Percentiles rank a stretch among this genome's conserved stretches.
Conservation (phyloP, 495 filamentous ascomycete species). For the Neurospora sp. region DNA sequence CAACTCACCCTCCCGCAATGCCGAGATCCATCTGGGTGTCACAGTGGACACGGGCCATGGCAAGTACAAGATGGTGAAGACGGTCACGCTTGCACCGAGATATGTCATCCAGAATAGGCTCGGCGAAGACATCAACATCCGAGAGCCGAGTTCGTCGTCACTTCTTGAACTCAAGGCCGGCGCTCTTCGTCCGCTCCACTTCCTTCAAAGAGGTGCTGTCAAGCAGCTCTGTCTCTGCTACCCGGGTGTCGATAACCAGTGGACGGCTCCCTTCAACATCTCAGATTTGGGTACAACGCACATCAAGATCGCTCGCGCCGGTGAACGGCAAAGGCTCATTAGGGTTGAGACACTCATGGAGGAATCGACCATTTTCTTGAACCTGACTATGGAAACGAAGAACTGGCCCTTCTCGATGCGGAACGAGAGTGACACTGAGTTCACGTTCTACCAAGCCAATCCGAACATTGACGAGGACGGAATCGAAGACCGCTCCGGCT, state of each 20-base stretch:
- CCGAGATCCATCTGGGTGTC: conserved; percentile 83
- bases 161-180: conserved; percentile 65
- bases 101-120: conserved; percentile 93
- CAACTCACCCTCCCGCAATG: conserved; percentile 55
- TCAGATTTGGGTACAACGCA: conserved; percentile 85
- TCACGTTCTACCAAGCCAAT: conserved; percentile 83
- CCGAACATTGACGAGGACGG: conserved; percentile 68
- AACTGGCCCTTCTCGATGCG: conserved; percentile 98
- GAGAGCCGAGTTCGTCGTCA: conserved; percentile 79
- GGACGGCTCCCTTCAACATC: conserved; percentile 97
- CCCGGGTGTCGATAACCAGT: conserved; percentile 90
- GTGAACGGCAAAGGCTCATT: conserved; percentile 80
- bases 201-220: conserved; percentile 62
- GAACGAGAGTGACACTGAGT: conserved; percentile 93
- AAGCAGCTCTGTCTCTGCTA: conserved; percentile 93
- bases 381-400: conserved; percentile 79
- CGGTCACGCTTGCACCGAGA: conserved; percentile 84
- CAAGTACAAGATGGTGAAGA: conserved; percentile 94
- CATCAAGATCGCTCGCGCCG: conserved; percentile 83
- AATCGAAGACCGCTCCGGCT: conserved; percentile 70
- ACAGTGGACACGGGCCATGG: conserved; percentile 84
- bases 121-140: conserved; percentile 73
- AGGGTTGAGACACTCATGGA: conserved; percentile 86
- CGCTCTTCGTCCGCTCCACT: conserved; percentile 73
- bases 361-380: conserved; percentile 82